Evolutionary conservation across 768 basidiomycete genomes (phyloP).

Genomic region (Suillus subluteus): DNA sequence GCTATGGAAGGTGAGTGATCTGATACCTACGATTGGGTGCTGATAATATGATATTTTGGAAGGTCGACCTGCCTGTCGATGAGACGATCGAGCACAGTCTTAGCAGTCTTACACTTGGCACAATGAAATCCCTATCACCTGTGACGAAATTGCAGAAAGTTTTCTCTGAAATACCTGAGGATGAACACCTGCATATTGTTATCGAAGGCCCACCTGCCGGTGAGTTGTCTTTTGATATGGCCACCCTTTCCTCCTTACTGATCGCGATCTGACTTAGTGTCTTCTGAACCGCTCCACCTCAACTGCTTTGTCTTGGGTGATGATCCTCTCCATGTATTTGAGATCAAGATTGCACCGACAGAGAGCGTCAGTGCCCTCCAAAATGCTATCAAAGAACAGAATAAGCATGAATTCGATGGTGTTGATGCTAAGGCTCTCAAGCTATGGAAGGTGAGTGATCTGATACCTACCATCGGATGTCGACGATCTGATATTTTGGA

Average conservation of each 20-base stretch:
- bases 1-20: not conserved
- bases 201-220: not conserved
- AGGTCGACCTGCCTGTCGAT: not conserved
- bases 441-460: not conserved
- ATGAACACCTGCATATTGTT: constrained; percentile 8
- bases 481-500: too few species aligned
- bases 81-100: not conserved
- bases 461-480: not conserved
- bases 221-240: not conserved
- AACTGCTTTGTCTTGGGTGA: not conserved
- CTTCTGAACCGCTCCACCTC: not conserved
- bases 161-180: not conserved
- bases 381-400: not conserved
- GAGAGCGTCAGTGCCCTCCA: not conserved
- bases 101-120: not conserved
- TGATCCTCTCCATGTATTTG: not conserved
- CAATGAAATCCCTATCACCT: not conserved
- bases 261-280: too few species aligned
- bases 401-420: not conserved
- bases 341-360: constrained; percentile 1
- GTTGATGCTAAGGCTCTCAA: not conserved
- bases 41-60: not conserved
- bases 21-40: not conserved
- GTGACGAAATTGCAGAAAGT: not conserved
- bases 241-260: not conserved